These are phyloP conservation scores for Lactarius sp. DNA, from an alignment of 768 basidiomycete genomes.

Conservation along the genomic window DNA sequence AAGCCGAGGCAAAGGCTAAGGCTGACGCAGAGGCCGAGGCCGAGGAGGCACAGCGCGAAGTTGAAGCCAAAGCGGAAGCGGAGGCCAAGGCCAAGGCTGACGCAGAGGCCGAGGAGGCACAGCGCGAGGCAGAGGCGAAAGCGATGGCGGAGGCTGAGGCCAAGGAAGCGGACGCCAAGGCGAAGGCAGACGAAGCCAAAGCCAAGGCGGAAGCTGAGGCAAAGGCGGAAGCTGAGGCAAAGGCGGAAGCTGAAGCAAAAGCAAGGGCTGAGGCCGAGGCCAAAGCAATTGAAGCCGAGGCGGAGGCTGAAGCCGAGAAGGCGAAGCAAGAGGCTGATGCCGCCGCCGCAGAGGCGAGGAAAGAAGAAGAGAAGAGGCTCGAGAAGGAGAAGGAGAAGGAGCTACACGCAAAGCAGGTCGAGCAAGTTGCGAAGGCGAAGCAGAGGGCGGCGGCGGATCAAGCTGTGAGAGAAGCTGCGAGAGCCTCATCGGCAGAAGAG, in stretches of 20 bases:
- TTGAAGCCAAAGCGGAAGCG: no score
- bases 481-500: not conserved
- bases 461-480: not conserved
- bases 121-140: not conserved
- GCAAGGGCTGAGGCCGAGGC: not conserved
- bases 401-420: not conserved
- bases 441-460: constrained; percentile 1
- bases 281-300: not conserved
- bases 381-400: not conserved
- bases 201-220: not conserved
- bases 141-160: not conserved
- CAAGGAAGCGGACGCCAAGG: no score
- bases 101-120: not conserved
- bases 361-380: not conserved
- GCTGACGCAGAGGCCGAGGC: not conserved
- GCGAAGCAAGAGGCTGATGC: not conserved
- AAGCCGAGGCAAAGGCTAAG: no score
- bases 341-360: not conserved
- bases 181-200: no score
- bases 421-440: not conserved
- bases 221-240: not conserved
- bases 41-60: not conserved
- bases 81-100: not conserved
- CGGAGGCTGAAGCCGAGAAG: not conserved
- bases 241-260: not conserved